Evolutionary conservation across 306 rosid genomes (phyloP).

Genomic region (Myrica gale): DNA sequence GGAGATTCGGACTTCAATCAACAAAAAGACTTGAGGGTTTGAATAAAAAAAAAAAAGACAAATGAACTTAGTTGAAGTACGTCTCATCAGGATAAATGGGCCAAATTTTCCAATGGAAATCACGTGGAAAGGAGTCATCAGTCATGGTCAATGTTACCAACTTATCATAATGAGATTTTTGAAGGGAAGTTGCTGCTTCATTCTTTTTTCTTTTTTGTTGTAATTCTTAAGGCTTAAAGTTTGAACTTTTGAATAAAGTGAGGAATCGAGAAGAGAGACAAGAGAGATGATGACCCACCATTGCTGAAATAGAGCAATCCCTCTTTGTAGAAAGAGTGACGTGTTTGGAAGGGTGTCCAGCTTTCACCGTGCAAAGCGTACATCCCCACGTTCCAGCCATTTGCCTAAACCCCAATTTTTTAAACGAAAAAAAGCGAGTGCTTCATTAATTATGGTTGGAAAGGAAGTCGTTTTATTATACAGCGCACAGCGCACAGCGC

Average conservation of each 20-base stretch:
- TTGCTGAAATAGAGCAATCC: not conserved
- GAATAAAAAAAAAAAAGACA: too few species aligned
- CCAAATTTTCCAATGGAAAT: too few species aligned
- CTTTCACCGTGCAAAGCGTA: constrained; percentile 25
- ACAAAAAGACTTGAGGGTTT: too few species aligned
- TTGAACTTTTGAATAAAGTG: constrained; percentile 20
- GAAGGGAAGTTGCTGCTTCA: too few species aligned
- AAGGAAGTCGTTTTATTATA: not conserved
- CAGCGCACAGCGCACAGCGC: not conserved
- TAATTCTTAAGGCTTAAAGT: too few species aligned
- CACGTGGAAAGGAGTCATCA: too few species aligned
- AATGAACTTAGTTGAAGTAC: too few species aligned
- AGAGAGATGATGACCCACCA: constrained; percentile 21
- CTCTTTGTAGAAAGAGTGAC: constrained; percentile 1
- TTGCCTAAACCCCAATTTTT: not conserved
- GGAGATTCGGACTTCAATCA: too few species aligned
- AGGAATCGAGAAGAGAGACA: constrained; percentile 3
- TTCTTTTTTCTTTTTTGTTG: too few species aligned
- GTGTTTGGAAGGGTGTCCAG: not conserved
- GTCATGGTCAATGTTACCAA: too few species aligned
- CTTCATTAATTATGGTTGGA: not conserved
- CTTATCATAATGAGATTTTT: too few species aligned
- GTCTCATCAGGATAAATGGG: too few species aligned
- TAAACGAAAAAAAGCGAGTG: not conserved
- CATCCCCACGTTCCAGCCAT: constrained; percentile 13